These are phyloP conservation scores for Teunomyces funiuensis DNA, from an alignment of 805 yeast genomes.

Conservation along the genomic window DNA sequence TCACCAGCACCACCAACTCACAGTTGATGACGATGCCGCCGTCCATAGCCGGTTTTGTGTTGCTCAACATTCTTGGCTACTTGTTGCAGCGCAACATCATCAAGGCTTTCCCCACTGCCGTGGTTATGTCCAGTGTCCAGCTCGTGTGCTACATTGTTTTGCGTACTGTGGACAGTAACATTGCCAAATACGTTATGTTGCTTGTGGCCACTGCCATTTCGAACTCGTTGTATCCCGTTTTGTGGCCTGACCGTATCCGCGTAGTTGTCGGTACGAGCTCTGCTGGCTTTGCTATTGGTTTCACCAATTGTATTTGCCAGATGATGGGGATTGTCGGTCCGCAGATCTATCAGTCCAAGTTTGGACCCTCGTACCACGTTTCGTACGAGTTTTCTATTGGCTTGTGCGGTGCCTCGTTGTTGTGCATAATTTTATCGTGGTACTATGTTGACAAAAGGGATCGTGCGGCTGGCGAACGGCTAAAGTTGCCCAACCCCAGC, in stretches of 20 bases:
- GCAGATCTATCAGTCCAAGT: not conserved
- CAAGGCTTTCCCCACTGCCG: not conserved
- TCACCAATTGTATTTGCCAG: not conserved
- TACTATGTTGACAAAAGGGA: not conserved
- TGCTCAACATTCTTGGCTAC: not conserved
- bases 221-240: not conserved
- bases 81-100: not conserved
- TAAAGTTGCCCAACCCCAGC: too few relatives aligned
- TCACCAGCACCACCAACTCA: not conserved
- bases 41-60: not conserved
- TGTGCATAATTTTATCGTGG: not conserved
- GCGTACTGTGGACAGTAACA: not conserved
- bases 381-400: not conserved
- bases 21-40: constrained; percentile 1
- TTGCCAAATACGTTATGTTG: not conserved
- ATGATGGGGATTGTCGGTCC: not conserved
- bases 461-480: too few relatives aligned
- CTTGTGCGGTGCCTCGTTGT: not conserved
- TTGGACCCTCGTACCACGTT: not conserved
- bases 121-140: not conserved
- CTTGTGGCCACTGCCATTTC: not conserved
- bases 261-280: not conserved
- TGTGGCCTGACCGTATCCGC: not conserved
- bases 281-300: not conserved
- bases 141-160: not conserved